Percentiles rank a stretch among this genome's conserved stretches.
These are phyloP conservation scores for Myxozyma melibiosi DNA, from an alignment of 805 yeast genomes.

Conservation along the genomic window DNA sequence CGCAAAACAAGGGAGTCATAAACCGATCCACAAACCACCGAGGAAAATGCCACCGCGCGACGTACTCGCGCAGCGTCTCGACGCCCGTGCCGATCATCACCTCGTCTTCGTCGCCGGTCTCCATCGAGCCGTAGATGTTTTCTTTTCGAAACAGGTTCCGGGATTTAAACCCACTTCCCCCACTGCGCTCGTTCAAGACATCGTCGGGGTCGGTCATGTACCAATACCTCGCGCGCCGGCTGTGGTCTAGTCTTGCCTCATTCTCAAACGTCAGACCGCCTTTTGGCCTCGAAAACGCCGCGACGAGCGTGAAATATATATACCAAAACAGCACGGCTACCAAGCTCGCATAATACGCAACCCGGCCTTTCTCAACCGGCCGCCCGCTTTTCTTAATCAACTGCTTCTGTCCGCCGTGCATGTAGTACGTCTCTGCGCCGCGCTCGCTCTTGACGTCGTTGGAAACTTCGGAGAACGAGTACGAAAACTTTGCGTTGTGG, in stretches of 20 bases:
- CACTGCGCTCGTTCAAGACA: no score
- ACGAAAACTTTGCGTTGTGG: slow-evolving; percentile 27
- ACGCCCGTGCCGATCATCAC: not conserved
- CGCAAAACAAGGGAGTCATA: slow-evolving; percentile 23
- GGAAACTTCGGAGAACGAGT: slow-evolving; percentile 24
- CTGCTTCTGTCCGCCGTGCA: slow-evolving; percentile 27
- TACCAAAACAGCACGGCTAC: slow-evolving; percentile 13
- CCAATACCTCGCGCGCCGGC: slow-evolving; percentile 4
- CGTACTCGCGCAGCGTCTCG: slow-evolving; percentile 20
- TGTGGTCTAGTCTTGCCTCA: slow-evolving; percentile 9
- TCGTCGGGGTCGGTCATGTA: not conserved
- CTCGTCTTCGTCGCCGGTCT: slow-evolving; percentile 5
- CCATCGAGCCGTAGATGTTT: slow-evolving; percentile 12
- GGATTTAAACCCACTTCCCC: no score
- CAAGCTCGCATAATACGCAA: not conserved
- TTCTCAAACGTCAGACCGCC: slow-evolving; percentile 22
- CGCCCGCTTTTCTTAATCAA: slow-evolving; percentile 17
- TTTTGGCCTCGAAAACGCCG: slow-evolving; percentile 10
- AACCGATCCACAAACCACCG: slow-evolving; percentile 19
- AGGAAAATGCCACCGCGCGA: slow-evolving; percentile 20
- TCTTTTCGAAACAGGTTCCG: not conserved
- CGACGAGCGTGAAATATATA: slow-evolving; percentile 21
- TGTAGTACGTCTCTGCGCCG: slow-evolving; percentile 15
- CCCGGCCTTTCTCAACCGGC: not conserved
- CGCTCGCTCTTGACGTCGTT: not conserved